phyloP scores from a whole-genome alignment of 805 yeast species.

The Pichia nakasei region DNA sequence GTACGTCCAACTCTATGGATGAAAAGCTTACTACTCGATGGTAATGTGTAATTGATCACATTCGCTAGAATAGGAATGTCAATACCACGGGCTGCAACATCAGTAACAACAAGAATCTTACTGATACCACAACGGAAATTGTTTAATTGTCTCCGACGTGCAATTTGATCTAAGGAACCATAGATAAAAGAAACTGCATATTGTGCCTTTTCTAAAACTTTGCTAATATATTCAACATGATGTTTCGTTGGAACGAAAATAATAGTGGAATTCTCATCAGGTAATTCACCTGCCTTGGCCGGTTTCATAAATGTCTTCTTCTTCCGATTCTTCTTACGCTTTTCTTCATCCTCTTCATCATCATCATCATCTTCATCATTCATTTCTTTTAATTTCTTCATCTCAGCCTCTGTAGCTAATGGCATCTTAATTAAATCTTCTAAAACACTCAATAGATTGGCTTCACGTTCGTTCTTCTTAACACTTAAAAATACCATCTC shows the following conservation, averaged over 20 bases:
- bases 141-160: slow-evolving; percentile 80
- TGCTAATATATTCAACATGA: slow-evolving; percentile 87
- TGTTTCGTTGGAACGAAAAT: slow-evolving; percentile 95
- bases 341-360: slow-evolving; percentile 43
- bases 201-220: slow-evolving; percentile 64
- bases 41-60: slow-evolving; percentile 85
- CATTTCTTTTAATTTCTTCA: slow-evolving; percentile 40
- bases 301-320: slow-evolving; percentile 28
- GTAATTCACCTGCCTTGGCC: slow-evolving; percentile 76
- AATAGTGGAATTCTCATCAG: slow-evolving; percentile 80
- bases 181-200: slow-evolving; percentile 82
- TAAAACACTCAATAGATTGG: slow-evolving; percentile 64
- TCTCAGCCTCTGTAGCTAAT: slow-evolving; percentile 61
- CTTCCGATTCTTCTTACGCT: slow-evolving; percentile 24
- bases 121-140: slow-evolving; percentile 81
- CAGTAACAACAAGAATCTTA: slow-evolving; percentile 88
- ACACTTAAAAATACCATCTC: slow-evolving; percentile 83
- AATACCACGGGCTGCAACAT: slow-evolving; percentile 98
- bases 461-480: slow-evolving; percentile 83
- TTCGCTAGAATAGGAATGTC: slow-evolving; percentile 96
- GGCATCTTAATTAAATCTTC: slow-evolving; percentile 85
- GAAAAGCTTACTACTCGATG: slow-evolving; percentile 87
- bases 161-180: slow-evolving; percentile 91
- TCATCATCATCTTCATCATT: slow-evolving; percentile 42
- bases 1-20: slow-evolving; percentile 98